These are phyloP conservation scores for Picochlorum sp. DNA, from an alignment of 139 green algal genomes.

Conservation along the genomic window DNA sequence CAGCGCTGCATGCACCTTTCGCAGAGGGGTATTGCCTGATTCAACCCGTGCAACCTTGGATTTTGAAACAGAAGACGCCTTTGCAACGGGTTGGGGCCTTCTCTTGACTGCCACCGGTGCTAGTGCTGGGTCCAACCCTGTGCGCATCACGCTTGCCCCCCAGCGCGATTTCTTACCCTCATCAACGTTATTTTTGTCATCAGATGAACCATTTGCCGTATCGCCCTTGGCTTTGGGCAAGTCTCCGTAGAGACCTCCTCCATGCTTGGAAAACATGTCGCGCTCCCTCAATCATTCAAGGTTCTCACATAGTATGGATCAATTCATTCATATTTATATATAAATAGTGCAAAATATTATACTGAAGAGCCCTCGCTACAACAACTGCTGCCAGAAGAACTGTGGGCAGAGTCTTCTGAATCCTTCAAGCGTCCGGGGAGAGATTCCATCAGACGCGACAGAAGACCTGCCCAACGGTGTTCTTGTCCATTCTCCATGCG, in stretches of 20 bases:
- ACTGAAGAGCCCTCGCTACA: not conserved
- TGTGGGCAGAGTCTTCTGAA: no score
- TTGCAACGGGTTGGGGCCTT: no score
- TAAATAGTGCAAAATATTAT: not conserved
- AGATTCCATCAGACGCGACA: no score
- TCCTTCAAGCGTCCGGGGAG: no score
- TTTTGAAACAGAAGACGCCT: not conserved
- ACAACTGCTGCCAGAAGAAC: no score
- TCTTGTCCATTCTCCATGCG: no score
- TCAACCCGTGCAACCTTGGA: not conserved
- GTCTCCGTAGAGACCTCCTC: constrained; percentile 5
- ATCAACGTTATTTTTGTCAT: not conserved
- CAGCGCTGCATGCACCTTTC: no score
- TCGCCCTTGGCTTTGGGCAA: constrained; percentile 3
- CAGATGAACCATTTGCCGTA: not conserved
- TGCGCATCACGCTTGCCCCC: not conserved
- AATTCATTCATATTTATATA: not conserved
- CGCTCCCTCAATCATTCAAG: not conserved
- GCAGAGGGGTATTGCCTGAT: no score
- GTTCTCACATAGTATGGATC: not conserved
- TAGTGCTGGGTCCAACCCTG: not conserved
- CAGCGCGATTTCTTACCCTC: not conserved
- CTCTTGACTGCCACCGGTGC: not conserved
- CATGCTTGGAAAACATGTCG: not conserved
- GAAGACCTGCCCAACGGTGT: no score